Percentiles rank a stretch among this genome's conserved stretches.
Conservation (phyloP, 805 yeast species). For the Wickerhamomyces chaumierensis region DNA sequence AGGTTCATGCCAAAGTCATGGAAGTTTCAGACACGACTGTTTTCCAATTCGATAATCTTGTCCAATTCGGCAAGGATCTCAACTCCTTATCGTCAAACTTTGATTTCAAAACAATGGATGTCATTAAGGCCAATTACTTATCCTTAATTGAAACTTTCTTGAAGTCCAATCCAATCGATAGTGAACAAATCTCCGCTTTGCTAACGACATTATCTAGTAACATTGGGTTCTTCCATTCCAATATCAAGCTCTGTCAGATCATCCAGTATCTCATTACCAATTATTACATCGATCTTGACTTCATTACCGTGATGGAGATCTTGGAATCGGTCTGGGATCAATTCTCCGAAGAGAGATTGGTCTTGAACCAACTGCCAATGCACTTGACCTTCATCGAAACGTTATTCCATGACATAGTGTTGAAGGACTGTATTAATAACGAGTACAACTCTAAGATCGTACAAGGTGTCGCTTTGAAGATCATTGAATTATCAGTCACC, state of each 20-base stretch:
- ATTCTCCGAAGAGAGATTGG: conserved; percentile 45
- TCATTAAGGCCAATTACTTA: conserved; percentile 17
- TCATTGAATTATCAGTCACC: conserved; percentile 39
- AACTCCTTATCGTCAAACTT: not conserved
- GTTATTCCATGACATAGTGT: conserved; percentile 29
- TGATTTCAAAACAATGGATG: conserved; percentile 21
- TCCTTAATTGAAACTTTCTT: conserved; percentile 13
- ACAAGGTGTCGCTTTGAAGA: conserved; percentile 26
- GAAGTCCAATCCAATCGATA: conserved; percentile 10
- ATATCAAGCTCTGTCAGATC: conserved; percentile 7
- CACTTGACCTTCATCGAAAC: conserved; percentile 49
- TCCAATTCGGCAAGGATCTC: conserved; percentile 2
- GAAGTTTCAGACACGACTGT: conserved; percentile 6
- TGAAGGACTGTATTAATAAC: conserved; percentile 26
- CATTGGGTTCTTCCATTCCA: conserved; percentile 7
- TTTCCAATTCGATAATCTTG: conserved; percentile 8
- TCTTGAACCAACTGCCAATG: conserved; percentile 51
- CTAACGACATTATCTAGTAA: not conserved
- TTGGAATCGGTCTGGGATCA: conserved; percentile 44
- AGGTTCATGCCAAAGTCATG: conserved; percentile 10
- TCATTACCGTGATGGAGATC: conserved; percentile 21
- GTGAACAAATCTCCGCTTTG: not conserved
- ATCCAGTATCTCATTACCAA: conserved; percentile 10
- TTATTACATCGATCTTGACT: conserved; percentile 9
- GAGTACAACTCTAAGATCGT: conserved; percentile 16